phyloP scores from a whole-genome alignment of 2,329 filamentous ascomycete species.

The Aspergillus fumigatiaffinis region DNA sequence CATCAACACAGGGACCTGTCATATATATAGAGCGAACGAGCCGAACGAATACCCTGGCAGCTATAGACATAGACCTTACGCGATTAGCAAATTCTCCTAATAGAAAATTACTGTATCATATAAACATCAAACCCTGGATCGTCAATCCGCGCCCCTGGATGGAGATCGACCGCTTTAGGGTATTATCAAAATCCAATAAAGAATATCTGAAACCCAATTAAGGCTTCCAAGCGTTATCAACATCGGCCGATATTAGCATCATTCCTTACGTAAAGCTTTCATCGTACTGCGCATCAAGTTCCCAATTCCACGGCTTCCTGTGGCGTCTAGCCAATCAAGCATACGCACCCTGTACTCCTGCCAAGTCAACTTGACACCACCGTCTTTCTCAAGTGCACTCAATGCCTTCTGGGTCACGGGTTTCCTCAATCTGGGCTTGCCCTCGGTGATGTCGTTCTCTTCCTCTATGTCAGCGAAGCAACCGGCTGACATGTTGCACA shows the following conservation, averaged over 20 bases:
- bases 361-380: constrained; percentile 66
- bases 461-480: constrained; percentile 49
- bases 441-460: constrained; percentile 29
- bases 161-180: background rate
- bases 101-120: background rate
- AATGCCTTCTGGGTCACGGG: constrained; percentile 69
- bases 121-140: background rate
- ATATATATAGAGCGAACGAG: background rate
- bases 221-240: background rate
- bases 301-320: constrained; percentile 62
- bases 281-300: constrained; percentile 77
- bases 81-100: no score
- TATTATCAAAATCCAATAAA: background rate
- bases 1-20: background rate
- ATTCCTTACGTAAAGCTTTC: constrained; percentile 62
- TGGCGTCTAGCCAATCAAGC: constrained; percentile 61
- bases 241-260: background rate
- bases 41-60: background rate
- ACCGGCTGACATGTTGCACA: constrained; percentile 45
- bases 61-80: background rate
- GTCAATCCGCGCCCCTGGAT: background rate
- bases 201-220: background rate
- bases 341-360: constrained; percentile 72
- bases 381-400: constrained; percentile 57
- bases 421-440: constrained; percentile 26